phyloP scores from a whole-genome alignment of 345 rosid species.

The Pistacia vera region DNA sequence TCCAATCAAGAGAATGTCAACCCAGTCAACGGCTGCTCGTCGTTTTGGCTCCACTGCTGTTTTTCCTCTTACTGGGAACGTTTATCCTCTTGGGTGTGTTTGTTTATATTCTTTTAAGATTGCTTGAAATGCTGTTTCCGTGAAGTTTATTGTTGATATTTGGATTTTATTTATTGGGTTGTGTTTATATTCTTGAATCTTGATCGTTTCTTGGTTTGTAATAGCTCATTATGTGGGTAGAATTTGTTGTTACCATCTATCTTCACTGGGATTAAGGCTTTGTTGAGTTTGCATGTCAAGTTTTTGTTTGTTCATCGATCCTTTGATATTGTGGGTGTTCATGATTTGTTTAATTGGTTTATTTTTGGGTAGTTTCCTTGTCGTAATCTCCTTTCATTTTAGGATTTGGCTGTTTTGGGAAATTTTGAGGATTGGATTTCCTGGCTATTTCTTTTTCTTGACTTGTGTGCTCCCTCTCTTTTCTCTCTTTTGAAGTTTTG shows the following conservation, averaged over 20 bases:
- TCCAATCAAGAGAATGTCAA: conserved; percentile 29
- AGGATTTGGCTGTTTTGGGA: background rate
- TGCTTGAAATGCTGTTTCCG: background rate
- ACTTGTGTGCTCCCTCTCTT: background rate
- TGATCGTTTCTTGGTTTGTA: background rate
- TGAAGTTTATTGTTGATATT: background rate
- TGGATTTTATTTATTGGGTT: background rate
- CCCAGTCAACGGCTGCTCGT: background rate
- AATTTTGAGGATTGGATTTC: background rate
- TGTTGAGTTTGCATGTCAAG: background rate
- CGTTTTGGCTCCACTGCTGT: conserved; percentile 53
- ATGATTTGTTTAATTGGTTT: background rate
- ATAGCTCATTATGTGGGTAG: background rate
- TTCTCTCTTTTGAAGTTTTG: background rate
- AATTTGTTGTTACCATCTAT: background rate
- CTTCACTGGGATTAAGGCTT: background rate
- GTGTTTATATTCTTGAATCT: background rate
- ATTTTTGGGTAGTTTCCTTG: background rate
- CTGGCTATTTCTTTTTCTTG: background rate
- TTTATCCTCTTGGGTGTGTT: conserved; percentile 87
- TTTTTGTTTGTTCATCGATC: background rate
- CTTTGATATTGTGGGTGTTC: background rate
- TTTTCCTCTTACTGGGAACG: conserved; percentile 72
- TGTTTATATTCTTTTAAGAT: background rate
- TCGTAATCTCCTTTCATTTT: background rate